Evolutionary conservation across 441 rosid genomes (phyloP).

Genomic region (Croton setiger): DNA sequence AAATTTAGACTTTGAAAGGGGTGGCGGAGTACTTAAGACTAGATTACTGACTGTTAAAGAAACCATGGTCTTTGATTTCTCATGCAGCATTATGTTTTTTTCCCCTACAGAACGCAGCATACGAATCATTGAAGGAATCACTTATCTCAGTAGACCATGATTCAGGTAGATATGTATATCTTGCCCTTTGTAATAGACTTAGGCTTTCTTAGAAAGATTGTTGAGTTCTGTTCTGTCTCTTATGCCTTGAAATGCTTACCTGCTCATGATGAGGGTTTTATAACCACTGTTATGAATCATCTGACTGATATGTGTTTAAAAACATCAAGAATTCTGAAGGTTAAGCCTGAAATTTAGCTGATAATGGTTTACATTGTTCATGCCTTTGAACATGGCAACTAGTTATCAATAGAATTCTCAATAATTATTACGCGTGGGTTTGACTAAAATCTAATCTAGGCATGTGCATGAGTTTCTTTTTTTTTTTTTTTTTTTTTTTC

Average conservation of each 20-base stretch:
- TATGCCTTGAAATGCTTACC: neutral
- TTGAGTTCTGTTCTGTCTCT: neutral
- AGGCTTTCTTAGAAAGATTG: slow-evolving; percentile 5
- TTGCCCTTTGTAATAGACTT: neutral
- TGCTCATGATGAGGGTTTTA: neutral
- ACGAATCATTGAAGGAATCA: slow-evolving; percentile 57
- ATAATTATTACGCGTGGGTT: neutral
- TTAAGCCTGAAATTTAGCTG: neutral
- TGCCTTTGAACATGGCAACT: neutral
- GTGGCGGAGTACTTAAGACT: neutral
- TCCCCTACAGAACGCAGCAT: slow-evolving; percentile 68
- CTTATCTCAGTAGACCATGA: slow-evolving; percentile 42
- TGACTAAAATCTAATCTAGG: neutral
- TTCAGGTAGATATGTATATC: slow-evolving; percentile 35
- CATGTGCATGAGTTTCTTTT: neutral
- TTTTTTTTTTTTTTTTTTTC: neutral
- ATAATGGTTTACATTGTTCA: neutral
- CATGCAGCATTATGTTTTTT: slow-evolving; percentile 18
- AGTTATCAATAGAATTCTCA: neutral
- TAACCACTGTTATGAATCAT: neutral
- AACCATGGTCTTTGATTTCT: neutral
- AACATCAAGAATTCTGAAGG: neutral
- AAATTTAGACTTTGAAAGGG: neutral
- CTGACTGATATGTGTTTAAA: neutral
- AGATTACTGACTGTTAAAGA: neutral